phyloP scores from a whole-genome alignment of 2,329 filamentous ascomycete genomes.

The Alternaria sp. region DNA sequence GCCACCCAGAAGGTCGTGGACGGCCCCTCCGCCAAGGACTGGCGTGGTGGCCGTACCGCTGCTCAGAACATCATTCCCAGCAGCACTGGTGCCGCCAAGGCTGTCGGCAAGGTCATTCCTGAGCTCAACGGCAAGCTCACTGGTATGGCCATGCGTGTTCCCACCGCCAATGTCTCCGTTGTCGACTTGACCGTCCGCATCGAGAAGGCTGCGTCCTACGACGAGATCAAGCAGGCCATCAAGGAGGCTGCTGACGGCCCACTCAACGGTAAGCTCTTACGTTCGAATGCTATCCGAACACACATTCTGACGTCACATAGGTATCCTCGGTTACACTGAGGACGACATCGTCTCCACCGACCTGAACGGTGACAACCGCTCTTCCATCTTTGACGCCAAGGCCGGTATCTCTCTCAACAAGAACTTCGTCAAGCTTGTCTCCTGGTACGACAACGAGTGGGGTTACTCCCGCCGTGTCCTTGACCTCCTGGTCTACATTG shows the following conservation, averaged over 20 bases:
- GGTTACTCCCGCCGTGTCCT: constrained; percentile 88
- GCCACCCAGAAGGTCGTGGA: constrained; percentile 99
- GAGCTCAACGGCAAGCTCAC: constrained; percentile 99
- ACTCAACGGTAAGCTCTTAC: constrained; percentile 77
- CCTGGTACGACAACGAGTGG: constrained; percentile 99
- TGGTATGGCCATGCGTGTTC: constrained; percentile 99
- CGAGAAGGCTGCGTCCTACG: constrained; percentile 87
- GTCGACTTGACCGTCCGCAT: constrained; percentile 95
- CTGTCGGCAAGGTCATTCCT: constrained; percentile 99
- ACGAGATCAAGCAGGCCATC: constrained; percentile 90
- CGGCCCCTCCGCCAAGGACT: constrained; percentile 97
- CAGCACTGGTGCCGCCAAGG: constrained; percentile 99
- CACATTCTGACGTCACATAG: constrained; percentile 56
- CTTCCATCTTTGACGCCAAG: constrained; percentile 99
- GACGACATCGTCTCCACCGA: constrained; percentile 96
- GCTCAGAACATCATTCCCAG: constrained; percentile 99
- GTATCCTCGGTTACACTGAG: constrained; percentile 93
- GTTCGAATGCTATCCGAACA: background rate
- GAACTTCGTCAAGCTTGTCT: constrained; percentile 98
- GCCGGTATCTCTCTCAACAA: constrained; percentile 98
- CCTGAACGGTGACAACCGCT: constrained; percentile 89
- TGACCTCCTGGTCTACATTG: constrained; percentile 59
- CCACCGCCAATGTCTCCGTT: constrained; percentile 98
- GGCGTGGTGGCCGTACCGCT: constrained; percentile 97
- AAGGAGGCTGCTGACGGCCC: constrained; percentile 82